phyloP scores from a whole-genome alignment of 257 asterid species.

The Paraleonurus japonicus region DNA sequence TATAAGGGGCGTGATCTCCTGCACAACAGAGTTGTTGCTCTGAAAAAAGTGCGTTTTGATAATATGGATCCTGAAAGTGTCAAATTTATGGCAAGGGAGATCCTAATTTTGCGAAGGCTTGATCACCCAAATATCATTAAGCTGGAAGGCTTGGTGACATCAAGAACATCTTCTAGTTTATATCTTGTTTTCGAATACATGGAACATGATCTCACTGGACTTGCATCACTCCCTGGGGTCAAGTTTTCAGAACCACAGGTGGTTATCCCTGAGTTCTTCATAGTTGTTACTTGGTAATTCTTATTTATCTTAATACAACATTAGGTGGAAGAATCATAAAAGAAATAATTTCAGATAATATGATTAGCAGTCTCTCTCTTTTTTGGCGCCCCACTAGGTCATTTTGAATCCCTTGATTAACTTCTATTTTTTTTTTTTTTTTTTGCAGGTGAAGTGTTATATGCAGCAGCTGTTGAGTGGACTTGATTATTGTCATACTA shows the following conservation, averaged over 20 bases:
- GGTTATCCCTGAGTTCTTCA: slow-evolving; percentile 11
- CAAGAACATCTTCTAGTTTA: slow-evolving; percentile 68
- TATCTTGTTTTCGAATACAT: slow-evolving; percentile 87
- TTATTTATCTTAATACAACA: neutral
- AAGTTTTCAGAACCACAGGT: slow-evolving; percentile 91
- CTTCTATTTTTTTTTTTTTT: neutral
- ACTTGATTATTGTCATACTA: slow-evolving; percentile 73
- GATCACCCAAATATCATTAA: slow-evolving; percentile 88
- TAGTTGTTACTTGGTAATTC: slow-evolving; percentile 1
- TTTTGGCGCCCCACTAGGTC: neutral
- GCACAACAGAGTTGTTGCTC: slow-evolving; percentile 61
- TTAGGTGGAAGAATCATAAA: neutral
- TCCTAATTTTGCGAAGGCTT: slow-evolving; percentile 72
- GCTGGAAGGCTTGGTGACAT: slow-evolving; percentile 80
- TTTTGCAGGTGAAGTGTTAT: slow-evolving; percentile 75
- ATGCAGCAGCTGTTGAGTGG: slow-evolving; percentile 89
- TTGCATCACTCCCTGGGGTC: slow-evolving; percentile 74
- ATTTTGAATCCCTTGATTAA: neutral
- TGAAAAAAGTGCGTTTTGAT: slow-evolving; percentile 86
- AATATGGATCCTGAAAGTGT: slow-evolving; percentile 89
- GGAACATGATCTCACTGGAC: slow-evolving; percentile 95
- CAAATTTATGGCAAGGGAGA: slow-evolving; percentile 97
- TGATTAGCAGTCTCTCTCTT: neutral
- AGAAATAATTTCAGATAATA: neutral
- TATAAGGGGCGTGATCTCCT: slow-evolving; percentile 78